These are phyloP conservation scores for Silene uniflora DNA, from an alignment of 148 eudicot species.

Conservation along the genomic window DNA sequence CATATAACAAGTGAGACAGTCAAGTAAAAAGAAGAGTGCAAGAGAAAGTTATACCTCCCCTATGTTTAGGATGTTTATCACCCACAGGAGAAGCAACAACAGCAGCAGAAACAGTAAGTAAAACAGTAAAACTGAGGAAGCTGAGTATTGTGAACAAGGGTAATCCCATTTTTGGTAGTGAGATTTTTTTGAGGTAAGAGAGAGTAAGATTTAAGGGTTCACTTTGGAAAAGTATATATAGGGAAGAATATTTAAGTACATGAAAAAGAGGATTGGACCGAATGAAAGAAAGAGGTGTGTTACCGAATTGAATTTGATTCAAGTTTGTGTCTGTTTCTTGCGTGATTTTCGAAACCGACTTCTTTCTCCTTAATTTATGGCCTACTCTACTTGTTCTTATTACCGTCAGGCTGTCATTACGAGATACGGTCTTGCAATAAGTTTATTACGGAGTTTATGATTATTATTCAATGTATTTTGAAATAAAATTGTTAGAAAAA, in stretches of 20 bases:
- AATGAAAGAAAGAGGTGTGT: not conserved
- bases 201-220: not conserved
- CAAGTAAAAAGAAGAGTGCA: not conserved
- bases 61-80: constrained; percentile 23
- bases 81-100: constrained; percentile 22
- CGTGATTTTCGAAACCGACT: constrained; percentile 17
- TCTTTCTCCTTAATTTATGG: constrained; percentile 30
- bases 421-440: too few species aligned
- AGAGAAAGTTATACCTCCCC: too few species aligned
- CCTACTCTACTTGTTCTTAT: not conserved
- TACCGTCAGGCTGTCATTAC: too few species aligned
- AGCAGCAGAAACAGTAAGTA: constrained; percentile 29
- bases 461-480: too few species aligned
- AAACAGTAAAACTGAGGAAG: constrained; percentile 29
- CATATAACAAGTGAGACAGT: too few species aligned
- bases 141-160: constrained; percentile 16
- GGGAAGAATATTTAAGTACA: not conserved
- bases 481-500: too few species aligned
- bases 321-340: constrained; percentile 18
- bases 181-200: not conserved
- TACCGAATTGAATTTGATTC: not conserved
- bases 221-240: not conserved
- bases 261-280: constrained; percentile 4
- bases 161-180: constrained; percentile 13
- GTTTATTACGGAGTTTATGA: too few species aligned